These are phyloP conservation scores for Cardamine chenopodiifolia DNA, from an alignment of 345 rosid species.

Conservation along the genomic window DNA sequence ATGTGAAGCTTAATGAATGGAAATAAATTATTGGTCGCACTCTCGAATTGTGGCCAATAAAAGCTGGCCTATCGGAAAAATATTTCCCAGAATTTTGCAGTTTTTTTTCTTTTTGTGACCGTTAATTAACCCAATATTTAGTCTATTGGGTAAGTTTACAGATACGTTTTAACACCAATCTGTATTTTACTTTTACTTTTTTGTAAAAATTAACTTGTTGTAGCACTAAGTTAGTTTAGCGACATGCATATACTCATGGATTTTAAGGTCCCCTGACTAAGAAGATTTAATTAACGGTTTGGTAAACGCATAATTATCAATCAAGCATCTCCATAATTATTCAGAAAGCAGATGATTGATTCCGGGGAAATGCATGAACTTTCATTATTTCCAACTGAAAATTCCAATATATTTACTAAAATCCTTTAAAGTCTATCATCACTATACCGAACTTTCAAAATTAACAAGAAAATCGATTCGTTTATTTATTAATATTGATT, in stretches of 20 bases:
- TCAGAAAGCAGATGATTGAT: slow-evolving; percentile 16
- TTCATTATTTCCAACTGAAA: slow-evolving; percentile 15
- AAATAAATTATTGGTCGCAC: too few relatives aligned
- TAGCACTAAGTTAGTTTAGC: neutral
- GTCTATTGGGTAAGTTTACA: too few relatives aligned
- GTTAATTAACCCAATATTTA: too few relatives aligned
- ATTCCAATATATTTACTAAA: slow-evolving; percentile 12
- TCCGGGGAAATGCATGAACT: slow-evolving; percentile 32
- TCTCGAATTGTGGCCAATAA: too few relatives aligned
- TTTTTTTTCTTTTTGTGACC: too few relatives aligned
- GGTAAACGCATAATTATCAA: neutral
- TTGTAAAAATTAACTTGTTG: neutral
- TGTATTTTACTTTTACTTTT: too few relatives aligned
- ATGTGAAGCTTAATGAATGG: too few relatives aligned
- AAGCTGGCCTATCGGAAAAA: too few relatives aligned
- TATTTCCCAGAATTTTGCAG: too few relatives aligned
- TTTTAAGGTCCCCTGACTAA: neutral
- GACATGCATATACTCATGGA: neutral
- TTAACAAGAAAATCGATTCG: neutral
- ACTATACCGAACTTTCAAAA: neutral
- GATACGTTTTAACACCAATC: too few relatives aligned
- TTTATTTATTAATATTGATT: neutral
- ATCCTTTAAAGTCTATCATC: slow-evolving; percentile 14
- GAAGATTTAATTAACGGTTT: slow-evolving; percentile 5
- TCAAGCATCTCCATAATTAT: slow-evolving; percentile 17